These are phyloP conservation scores for Phytophthora vignae DNA, from an alignment of 352 stramenopile genomes.

Conservation along the genomic window DNA sequence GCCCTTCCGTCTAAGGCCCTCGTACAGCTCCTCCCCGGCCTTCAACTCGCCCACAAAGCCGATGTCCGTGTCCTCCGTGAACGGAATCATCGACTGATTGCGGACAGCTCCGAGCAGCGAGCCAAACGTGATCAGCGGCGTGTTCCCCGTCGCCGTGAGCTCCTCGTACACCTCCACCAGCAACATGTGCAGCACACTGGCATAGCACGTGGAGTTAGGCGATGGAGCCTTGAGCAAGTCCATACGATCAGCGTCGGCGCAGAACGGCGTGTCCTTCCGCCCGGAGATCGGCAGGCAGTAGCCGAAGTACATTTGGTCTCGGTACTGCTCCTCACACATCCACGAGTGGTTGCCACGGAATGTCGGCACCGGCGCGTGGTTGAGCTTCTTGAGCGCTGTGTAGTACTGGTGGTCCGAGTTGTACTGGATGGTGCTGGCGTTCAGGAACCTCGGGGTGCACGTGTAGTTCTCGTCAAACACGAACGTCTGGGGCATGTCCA, in stretches of 20 bases:
- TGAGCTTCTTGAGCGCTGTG: neutral
- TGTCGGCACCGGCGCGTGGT: neutral
- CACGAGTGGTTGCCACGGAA: neutral
- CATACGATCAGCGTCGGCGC: slow-evolving; percentile 45
- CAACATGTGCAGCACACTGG: slow-evolving; percentile 62
- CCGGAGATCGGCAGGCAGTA: slow-evolving; percentile 62
- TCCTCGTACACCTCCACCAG: slow-evolving; percentile 60
- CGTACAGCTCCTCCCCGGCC: slow-evolving; percentile 9
- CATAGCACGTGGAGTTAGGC: slow-evolving; percentile 49
- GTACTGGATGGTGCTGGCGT: neutral
- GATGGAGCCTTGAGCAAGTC: slow-evolving; percentile 42
- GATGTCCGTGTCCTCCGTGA: slow-evolving; percentile 62
- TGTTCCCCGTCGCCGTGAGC: slow-evolving; percentile 30
- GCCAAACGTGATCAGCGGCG: slow-evolving; percentile 49
- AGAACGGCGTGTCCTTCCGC: slow-evolving; percentile 50
- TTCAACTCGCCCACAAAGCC: slow-evolving; percentile 34
- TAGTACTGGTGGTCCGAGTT: neutral
- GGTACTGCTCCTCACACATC: neutral
- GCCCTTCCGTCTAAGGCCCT: slow-evolving; percentile 37
- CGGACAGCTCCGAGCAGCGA: slow-evolving; percentile 58
- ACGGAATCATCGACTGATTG: slow-evolving; percentile 40
- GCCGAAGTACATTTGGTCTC: neutral
- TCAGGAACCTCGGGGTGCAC: neutral
- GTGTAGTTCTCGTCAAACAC: neutral
- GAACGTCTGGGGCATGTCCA: neutral